Percentiles rank a stretch among this genome's conserved stretches.
These are phyloP conservation scores for Saxophila tyrrhenica DNA, from an alignment of 495 filamentous ascomycete species.

Conservation along the genomic window DNA sequence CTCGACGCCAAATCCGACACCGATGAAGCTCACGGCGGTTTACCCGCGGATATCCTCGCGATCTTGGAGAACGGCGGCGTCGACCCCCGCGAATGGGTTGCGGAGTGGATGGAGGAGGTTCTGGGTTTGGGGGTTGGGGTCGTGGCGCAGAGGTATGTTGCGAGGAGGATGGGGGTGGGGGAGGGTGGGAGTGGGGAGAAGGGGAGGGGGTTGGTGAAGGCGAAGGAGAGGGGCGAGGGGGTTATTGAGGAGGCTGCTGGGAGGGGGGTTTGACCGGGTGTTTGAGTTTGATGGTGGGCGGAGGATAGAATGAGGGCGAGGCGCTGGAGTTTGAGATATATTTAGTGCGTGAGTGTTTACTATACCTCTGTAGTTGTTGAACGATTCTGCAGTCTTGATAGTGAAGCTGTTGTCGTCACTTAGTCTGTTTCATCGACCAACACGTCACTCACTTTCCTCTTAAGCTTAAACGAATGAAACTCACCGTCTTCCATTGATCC, in stretches of 20 bases:
- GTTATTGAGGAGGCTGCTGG: constrained; percentile 72
- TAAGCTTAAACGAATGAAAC: no score
- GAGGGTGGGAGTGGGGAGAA: constrained; percentile 71
- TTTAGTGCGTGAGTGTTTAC: no score
- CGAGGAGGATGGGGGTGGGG: constrained; percentile 88
- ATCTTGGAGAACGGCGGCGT: constrained; percentile 83
- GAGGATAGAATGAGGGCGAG: background rate
- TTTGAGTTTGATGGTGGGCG: background rate
- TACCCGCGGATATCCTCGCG: constrained; percentile 76
- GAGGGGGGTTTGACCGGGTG: constrained; percentile 42
- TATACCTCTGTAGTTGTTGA: no score
- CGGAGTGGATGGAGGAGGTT: constrained; percentile 91
- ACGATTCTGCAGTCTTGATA: no score
- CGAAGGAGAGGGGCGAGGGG: constrained; percentile 41
- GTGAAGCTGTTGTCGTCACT: no score
- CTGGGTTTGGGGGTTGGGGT: constrained; percentile 70
- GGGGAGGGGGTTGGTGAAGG: constrained; percentile 61
- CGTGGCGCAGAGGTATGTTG: constrained; percentile 93
- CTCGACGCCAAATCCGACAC: constrained; percentile 59
- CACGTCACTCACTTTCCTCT: no score
- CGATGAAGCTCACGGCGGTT: constrained; percentile 26
- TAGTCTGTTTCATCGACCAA: no score
- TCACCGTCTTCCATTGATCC: no score
- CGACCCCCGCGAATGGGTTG: constrained; percentile 91
- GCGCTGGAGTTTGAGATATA: no score